Conservation (phyloP, 139 green algal genomes). For the Chlorella vulgaris region DNA sequence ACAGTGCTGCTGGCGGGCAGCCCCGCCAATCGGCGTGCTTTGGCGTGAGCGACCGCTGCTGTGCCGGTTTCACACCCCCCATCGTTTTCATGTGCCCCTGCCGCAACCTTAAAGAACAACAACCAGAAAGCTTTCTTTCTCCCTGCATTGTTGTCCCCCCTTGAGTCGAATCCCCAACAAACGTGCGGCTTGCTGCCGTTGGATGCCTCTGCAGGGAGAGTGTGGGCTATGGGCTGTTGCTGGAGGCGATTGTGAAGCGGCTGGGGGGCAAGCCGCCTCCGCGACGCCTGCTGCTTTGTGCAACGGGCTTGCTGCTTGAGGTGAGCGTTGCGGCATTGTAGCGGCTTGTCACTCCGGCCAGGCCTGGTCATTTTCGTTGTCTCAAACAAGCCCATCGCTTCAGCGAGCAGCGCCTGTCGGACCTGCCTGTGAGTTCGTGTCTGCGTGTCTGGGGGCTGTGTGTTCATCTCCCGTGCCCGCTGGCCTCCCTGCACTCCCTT, state of each 20-base stretch:
- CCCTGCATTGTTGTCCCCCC: not conserved
- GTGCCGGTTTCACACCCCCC: not conserved
- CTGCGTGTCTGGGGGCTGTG: too few relatives aligned
- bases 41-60: conserved; percentile 9
- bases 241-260: conserved; percentile 27
- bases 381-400: too few relatives aligned
- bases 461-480: not conserved
- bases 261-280: not conserved
- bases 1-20: conserved; percentile 46
- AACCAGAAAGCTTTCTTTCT: not conserved
- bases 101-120: not conserved
- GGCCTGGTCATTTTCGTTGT: too few relatives aligned
- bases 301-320: conserved; percentile 46
- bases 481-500: not conserved
- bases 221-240: conserved; percentile 43
- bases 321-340: not conserved
- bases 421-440: too few relatives aligned
- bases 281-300: conserved; percentile 22
- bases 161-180: not conserved
- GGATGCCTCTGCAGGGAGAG: not conserved
- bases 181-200: not conserved
- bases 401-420: too few relatives aligned
- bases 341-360: too few relatives aligned
- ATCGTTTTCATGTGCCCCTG: not conserved
- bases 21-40: not conserved